Evolutionary conservation across 2,329 filamentous ascomycete species (phyloP).

Genomic region (Nannizziopsis barbatae): DNA sequence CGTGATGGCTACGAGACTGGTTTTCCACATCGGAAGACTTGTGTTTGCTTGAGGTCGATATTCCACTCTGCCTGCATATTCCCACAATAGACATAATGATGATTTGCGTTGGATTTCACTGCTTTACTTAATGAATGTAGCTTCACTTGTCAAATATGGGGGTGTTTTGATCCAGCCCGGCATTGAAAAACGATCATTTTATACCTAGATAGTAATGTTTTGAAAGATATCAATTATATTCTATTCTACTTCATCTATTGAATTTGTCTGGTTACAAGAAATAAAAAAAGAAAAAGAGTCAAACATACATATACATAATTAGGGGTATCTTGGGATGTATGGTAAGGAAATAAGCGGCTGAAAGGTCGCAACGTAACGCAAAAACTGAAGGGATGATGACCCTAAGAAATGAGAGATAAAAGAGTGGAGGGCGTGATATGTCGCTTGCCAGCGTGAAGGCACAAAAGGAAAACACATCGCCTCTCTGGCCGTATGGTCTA

Average conservation of each 20-base stretch:
- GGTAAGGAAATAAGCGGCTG: neutral
- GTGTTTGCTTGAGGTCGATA: neutral
- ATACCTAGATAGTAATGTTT: neutral
- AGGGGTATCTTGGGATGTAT: slow-evolving; percentile 8
- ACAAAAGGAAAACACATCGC: no score
- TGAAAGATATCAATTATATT: neutral
- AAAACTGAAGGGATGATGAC: neutral
- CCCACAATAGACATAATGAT: slow-evolving; percentile 5
- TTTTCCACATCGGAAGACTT: neutral
- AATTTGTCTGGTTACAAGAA: neutral
- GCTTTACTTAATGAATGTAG: neutral
- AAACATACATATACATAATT: neutral
- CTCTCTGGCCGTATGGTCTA: no score
- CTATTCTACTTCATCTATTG: neutral
- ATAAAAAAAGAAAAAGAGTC: neutral
- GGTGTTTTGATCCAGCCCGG: neutral
- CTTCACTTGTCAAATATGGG: neutral
- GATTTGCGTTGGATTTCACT: neutral
- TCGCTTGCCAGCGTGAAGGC: no score
- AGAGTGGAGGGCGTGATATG: no score
- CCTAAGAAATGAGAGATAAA: no score
- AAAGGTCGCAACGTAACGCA: neutral
- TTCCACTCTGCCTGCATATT: slow-evolving; percentile 1
- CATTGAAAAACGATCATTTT: neutral
- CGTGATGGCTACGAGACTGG: neutral